Conservation (phyloP, 352 stramenopile genomes). For the Globisporangium perplexum region DNA sequence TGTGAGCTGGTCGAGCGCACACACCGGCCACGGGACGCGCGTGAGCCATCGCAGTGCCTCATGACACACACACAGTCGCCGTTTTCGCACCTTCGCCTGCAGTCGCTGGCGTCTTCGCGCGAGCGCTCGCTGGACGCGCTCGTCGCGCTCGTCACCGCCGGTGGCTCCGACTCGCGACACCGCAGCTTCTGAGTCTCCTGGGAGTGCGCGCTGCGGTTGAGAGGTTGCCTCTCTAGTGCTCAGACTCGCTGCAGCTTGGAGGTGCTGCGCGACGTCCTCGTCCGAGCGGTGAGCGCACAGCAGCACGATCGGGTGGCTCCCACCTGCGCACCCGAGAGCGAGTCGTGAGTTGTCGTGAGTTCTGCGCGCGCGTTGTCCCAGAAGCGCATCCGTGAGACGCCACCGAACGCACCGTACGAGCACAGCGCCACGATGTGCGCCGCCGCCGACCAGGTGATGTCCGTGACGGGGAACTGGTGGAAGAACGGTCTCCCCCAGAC, state of each 20-base stretch:
- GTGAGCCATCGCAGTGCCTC: too few species aligned
- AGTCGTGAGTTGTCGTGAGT: background rate
- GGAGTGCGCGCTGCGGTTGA: background rate
- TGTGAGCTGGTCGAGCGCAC: slow-evolving; percentile 10
- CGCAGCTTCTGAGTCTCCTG: background rate
- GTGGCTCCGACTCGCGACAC: slow-evolving; percentile 1
- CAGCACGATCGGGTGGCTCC: slow-evolving; percentile 53
- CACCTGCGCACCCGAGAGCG: slow-evolving; percentile 19
- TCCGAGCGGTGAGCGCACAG: slow-evolving; percentile 44
- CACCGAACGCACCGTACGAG: slow-evolving; percentile 46
- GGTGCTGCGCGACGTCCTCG: slow-evolving; percentile 22
- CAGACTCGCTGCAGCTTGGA: background rate
- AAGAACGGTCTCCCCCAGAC: slow-evolving; percentile 63
- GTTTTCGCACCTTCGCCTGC: slow-evolving; percentile 31
- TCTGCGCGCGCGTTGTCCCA: background rate
- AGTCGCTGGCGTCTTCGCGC: slow-evolving; percentile 41
- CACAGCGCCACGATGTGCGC: slow-evolving; percentile 60
- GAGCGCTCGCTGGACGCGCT: slow-evolving; percentile 37
- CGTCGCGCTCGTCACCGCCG: slow-evolving; percentile 17
- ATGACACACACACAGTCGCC: too few species aligned
- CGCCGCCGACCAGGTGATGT: slow-evolving; percentile 55
- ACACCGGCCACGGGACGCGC: too few species aligned
- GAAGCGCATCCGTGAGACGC: background rate
- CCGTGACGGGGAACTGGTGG: slow-evolving; percentile 34
- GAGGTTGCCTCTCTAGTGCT: background rate